phyloP scores from a whole-genome alignment of 805 yeast genomes.

The Wickerhamiella vanderwaltii region DNA sequence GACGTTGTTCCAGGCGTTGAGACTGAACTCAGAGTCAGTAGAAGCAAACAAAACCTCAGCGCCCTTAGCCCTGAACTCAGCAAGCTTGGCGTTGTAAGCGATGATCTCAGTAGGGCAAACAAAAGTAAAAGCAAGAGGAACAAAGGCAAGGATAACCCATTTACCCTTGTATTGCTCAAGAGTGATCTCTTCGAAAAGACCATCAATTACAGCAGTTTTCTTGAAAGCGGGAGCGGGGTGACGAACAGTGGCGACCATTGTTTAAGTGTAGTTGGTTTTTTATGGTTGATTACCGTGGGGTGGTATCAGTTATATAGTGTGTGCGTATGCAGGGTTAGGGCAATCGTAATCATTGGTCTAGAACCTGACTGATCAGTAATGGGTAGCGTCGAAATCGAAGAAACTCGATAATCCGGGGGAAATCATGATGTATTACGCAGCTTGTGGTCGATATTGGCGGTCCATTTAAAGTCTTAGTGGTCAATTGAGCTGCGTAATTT shows the following conservation, averaged over 20 bases:
- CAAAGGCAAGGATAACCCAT: constrained; percentile 91
- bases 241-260: constrained; percentile 14
- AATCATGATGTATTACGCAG: too few relatives aligned
- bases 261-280: background rate
- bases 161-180: constrained; percentile 93
- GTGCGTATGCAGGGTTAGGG: background rate
- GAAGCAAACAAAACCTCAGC: constrained; percentile 87
- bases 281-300: background rate
- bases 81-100: constrained; percentile 91
- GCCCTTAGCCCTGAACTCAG: constrained; percentile 75
- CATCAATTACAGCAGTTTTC: constrained; percentile 94
- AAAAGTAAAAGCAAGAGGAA: constrained; percentile 96
- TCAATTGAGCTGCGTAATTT: too few relatives aligned
- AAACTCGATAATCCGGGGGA: too few relatives aligned
- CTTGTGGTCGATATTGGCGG: too few relatives aligned
- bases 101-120: constrained; percentile 98
- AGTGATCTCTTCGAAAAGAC: constrained; percentile 84
- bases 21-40: constrained; percentile 93
- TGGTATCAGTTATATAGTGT: background rate
- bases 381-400: too few relatives aligned
- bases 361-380: too few relatives aligned
- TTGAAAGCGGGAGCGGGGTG: constrained; percentile 77
- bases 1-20: constrained; percentile 94
- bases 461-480: too few relatives aligned
- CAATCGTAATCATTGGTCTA: too few relatives aligned